These are phyloP conservation scores for Phyllosticta citribraziliensis DNA, from an alignment of 2,329 filamentous ascomycete species.

Conservation along the genomic window DNA sequence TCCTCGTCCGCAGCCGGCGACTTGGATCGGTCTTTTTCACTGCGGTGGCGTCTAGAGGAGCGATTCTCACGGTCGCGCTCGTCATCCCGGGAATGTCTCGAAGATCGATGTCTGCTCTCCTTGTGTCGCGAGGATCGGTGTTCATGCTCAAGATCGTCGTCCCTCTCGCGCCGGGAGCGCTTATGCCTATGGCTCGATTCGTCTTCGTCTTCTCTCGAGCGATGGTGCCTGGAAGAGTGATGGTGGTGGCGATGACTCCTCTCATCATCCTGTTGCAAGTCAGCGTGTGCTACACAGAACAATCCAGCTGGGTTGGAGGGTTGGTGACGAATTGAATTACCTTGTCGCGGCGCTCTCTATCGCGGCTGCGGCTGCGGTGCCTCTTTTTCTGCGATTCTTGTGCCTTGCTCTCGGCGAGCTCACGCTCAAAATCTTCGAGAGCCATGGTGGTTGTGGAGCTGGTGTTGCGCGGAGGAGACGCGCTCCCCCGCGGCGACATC, in stretches of 20 bases:
- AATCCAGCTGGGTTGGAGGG: background rate
- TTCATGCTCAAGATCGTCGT: conserved; percentile 32
- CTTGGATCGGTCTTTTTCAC: conserved; percentile 11
- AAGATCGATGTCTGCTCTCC: background rate
- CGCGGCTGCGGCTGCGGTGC: conserved; percentile 34
- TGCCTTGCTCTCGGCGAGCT: conserved; percentile 56
- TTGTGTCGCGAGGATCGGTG: conserved; percentile 14
- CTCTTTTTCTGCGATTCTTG: conserved; percentile 36
- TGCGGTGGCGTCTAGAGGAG: conserved; percentile 12
- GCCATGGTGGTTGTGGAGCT: conserved; percentile 36
- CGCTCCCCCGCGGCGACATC: background rate
- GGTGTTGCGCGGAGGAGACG: conserved; percentile 1
- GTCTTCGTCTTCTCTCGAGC: conserved; percentile 37
- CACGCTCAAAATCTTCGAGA: conserved; percentile 67
- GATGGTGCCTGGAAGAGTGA: conserved; percentile 33
- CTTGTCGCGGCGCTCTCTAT: conserved; percentile 18
- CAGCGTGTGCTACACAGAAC: background rate
- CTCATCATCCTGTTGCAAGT: conserved; percentile 21
- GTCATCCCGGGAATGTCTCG: background rate
- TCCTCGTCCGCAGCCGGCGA: conserved; percentile 16
- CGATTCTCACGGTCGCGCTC: conserved; percentile 14
- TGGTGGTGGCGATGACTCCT: conserved; percentile 38
- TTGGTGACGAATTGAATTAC: conserved; percentile 11
- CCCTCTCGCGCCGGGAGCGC: conserved; percentile 48
- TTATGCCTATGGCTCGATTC: conserved; percentile 49